A percentile compares a stretch with the other conserved stretches of the same genome.
These are phyloP conservation scores for Cercophora samala DNA, from an alignment of 495 filamentous ascomycete genomes.

Conservation along the genomic window DNA sequence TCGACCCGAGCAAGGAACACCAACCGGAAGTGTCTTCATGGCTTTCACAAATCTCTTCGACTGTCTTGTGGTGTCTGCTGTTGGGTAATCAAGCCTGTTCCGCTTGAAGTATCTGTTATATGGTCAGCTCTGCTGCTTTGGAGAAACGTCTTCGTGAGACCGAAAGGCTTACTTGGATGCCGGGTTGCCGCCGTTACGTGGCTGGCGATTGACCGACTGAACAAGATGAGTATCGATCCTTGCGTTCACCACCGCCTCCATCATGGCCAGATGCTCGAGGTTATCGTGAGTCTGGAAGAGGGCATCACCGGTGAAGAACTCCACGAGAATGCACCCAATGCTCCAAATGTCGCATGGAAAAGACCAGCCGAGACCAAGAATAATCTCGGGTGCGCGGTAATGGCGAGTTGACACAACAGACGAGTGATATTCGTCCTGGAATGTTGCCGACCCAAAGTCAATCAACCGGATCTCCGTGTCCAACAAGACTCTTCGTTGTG, in stretches of 20 bases:
- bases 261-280: slow-evolving; percentile 98
- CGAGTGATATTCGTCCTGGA: slow-evolving; percentile 97
- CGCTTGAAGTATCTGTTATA: slow-evolving; percentile 76
- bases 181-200: slow-evolving; percentile 65
- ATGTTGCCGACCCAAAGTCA: slow-evolving; percentile 96
- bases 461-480: slow-evolving; percentile 97
- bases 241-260: slow-evolving; percentile 81
- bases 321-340: slow-evolving; percentile 97
- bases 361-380: slow-evolving; percentile 94
- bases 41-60: slow-evolving; percentile 90
- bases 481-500: slow-evolving; percentile 81
- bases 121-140: slow-evolving; percentile 24
- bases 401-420: slow-evolving; percentile 95
- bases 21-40: slow-evolving; percentile 85
- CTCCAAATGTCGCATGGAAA: slow-evolving; percentile 99
- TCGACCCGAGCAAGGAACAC: slow-evolving; percentile 29
- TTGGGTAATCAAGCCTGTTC: slow-evolving; percentile 81
- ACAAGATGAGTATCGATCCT: slow-evolving; percentile 75
- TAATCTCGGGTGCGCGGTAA: slow-evolving; percentile 96
- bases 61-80: slow-evolving; percentile 78
- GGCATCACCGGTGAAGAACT: slow-evolving; percentile 97
- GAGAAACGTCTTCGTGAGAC: background rate
- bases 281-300: slow-evolving; percentile 98
- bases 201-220: slow-evolving; percentile 64
- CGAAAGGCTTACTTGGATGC: slow-evolving; percentile 69